A percentile compares a stretch with the other conserved stretches of the same genome.
Conservation (phyloP, 208 protist species). For the Trichomonas vaginalis region DNA sequence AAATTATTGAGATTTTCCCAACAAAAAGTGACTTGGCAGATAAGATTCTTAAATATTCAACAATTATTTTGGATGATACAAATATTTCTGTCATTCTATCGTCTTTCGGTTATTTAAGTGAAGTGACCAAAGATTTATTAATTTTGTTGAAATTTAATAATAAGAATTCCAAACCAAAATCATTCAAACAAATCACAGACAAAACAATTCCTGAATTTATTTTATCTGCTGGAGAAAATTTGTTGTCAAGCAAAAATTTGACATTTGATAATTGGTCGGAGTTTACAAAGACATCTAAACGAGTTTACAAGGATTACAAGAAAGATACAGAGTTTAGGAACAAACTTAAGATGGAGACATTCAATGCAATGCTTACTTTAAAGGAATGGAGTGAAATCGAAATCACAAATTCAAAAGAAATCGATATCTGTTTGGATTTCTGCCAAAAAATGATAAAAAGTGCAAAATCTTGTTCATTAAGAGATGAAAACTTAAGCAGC, state of each 20-base stretch:
- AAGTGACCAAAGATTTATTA: not conserved
- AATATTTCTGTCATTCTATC: not conserved
- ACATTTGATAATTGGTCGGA: not conserved
- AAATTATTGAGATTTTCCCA: not conserved
- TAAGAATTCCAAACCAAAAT: not conserved
- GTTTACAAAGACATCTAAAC: not conserved
- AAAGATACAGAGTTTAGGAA: not conserved
- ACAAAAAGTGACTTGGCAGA: not conserved
- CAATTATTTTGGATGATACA: not conserved
- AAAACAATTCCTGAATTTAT: not conserved
- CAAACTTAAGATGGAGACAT: not conserved
- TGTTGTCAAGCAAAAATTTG: not conserved
- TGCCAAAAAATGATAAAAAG: not conserved
- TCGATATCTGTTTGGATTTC: not conserved
- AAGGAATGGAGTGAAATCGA: not conserved
- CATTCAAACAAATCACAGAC: not conserved
- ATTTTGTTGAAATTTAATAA: not conserved
- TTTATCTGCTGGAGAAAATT: not conserved
- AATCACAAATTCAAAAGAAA: not conserved
- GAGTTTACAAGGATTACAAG: not conserved
- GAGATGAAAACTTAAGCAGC: not conserved
- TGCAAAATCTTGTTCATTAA: not conserved
- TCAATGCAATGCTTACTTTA: not conserved
- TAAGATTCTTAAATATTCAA: not conserved
- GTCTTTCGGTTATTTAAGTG: not conserved